phyloP scores from a whole-genome alignment of 2,329 filamentous ascomycete genomes.

The Ilyonectria sp. region DNA sequence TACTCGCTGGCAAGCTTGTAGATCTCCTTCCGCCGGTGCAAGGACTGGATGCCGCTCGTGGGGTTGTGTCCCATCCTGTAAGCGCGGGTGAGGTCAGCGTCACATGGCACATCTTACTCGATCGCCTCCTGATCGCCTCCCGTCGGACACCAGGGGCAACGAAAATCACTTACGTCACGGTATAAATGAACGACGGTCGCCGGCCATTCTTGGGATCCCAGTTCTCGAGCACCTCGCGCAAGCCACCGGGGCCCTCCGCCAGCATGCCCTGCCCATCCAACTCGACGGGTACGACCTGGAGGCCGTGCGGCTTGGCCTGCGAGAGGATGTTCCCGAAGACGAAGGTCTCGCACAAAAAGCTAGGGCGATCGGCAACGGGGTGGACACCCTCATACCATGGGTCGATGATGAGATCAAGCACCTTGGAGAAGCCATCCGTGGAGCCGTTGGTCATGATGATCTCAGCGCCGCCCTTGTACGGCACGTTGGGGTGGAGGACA shows the following conservation, averaged over 20 bases:
- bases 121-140: not conserved
- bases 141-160: not conserved
- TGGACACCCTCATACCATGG: slow-evolving; percentile 80
- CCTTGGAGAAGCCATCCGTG: slow-evolving; percentile 89
- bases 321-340: slow-evolving; percentile 84
- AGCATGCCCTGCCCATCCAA: slow-evolving; percentile 87
- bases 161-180: slow-evolving; percentile 79
- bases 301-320: slow-evolving; percentile 75
- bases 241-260: slow-evolving; percentile 79
- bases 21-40: slow-evolving; percentile 82
- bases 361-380: slow-evolving; percentile 79
- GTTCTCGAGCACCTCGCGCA: slow-evolving; percentile 83
- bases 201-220: slow-evolving; percentile 85
- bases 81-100: slow-evolving; percentile 5
- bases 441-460: slow-evolving; percentile 85
- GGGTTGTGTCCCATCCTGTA: slow-evolving; percentile 81
- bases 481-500: slow-evolving; percentile 84
- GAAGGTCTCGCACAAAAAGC: slow-evolving; percentile 84
- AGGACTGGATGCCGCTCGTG: slow-evolving; percentile 81
- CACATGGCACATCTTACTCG: not conserved
- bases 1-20: slow-evolving; percentile 87
- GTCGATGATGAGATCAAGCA: slow-evolving; percentile 81
- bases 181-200: slow-evolving; percentile 89
- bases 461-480: slow-evolving; percentile 83
- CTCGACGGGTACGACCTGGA: slow-evolving; percentile 81